Base-by-base conservation (phyloP, 805 yeast species). In the Metschnikowia noctiluminum region DNA sequence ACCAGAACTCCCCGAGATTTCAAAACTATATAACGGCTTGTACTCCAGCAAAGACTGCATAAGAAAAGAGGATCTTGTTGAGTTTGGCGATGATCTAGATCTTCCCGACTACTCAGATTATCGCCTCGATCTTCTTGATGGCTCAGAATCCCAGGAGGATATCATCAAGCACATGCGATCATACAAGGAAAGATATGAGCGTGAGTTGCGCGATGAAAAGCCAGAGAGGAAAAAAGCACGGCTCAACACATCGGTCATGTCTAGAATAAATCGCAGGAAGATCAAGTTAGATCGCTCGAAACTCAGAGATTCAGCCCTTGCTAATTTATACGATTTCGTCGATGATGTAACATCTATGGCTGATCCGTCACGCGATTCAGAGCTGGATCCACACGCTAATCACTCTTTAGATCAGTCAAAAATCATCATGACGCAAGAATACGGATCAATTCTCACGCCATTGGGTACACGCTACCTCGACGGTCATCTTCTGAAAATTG, bases 101-200 rank as follows among this genome's bases (percentile, higher is more conserved):
- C 46, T 49, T 6, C 35, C 49, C 3, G 40, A 28, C n/a, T 30
- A 46, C 7, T 45, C 52, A 6, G 53, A 51, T 7, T 50, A 49
- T 14, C 43, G 35, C 11, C 66, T 64, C 35, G 60, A 62, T 32
- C 47, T 52, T 42, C 44, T 38, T 32, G 3, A 14, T n/a, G 30
- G 46, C 49, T 48, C 38, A 1, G 49, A 41, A 32, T 14, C 38
- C 27, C 15, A 44, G 43, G 38, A 51, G 41, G 45, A 55, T 45
- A 35, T 45, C 32, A 10, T 36, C 35, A 16, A 35, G 30, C 54
- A 51, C 12, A 42, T 54, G 26, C 21, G 34, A 9, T 28, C 27
- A 16, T 51, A 49, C 37, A 39, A 40, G 27, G 26, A 15, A 6
- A 45, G 46, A 37, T 28, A 38, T 15, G 38, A 41, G 7, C 30